Base-by-base conservation (phyloP, 2,329 filamentous ascomycete genomes). In the Xylaria arbuscula region DNA sequence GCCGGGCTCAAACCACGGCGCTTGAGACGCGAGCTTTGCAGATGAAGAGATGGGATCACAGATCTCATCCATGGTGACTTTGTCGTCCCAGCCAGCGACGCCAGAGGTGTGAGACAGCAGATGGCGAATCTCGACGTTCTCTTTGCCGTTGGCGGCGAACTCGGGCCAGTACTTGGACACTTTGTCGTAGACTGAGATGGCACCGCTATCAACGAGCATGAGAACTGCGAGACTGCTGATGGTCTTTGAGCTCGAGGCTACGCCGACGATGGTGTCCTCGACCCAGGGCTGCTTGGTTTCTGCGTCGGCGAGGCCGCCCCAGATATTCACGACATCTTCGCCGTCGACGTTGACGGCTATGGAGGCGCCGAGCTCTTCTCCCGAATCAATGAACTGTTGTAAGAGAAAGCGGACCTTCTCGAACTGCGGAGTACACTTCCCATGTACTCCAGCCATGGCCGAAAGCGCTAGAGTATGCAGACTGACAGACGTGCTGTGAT, bases 141-240 rank as follows among this genome's bases (percentile, higher is more conserved):
- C 74, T 53, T 83, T 82, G 40, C 80, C 81, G 34, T 80, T 79
- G 17, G 72, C 76, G 5, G 75, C 78, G 64, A 84, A 83, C 55
- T 83, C 82, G 9, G 82, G 82, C 82, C 82, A 84, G 76, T 83
- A 80, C 34, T 79, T 76, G 2, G 77, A 69, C 9, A 83, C 80
- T 6, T 77, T 78, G 28, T 77, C 81, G 61, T 78, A 66, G 2
- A 78, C 74, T 48, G 79, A 75, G 7, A 84, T 69, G 1, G 75
- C 70, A n/a, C 80, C 80, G 17, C 80, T 76, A 57, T 82, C 79
- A 55, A 80, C 73, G 7, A 82, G 79, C 56, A 81, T 70, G n/a
- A 82, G 73, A 1, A 77, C 75, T 0, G 81, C 79, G 10, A 83
- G 73, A 9, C 74, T 75, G 24, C 76, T 77, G 48, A 83, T 65